Percentiles rank a stretch among this genome's conserved stretches.
phyloP scores from a whole-genome alignment of 768 basidiomycete species.

The Pleurotus sapidus region DNA sequence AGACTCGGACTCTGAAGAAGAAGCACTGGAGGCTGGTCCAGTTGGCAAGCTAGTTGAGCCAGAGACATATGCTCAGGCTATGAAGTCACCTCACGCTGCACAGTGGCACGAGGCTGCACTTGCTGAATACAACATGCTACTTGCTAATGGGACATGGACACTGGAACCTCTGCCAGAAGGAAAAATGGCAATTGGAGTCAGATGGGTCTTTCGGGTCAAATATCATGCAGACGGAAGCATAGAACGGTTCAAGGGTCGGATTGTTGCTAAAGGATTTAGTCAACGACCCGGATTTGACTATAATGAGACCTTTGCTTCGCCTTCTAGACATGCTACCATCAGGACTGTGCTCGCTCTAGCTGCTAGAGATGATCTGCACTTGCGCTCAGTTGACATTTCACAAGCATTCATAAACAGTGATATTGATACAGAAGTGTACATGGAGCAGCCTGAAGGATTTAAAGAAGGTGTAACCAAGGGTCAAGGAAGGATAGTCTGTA shows the following conservation, averaged over 20 bases:
- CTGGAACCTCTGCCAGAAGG: conserved; percentile 8
- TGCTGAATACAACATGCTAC: no score
- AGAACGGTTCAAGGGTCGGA: no score
- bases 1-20: conserved; percentile 21
- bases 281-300: conserved; percentile 38
- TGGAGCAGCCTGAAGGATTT: conserved; percentile 11
- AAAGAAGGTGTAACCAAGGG: no score
- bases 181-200: no score
- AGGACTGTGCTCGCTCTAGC: conserved; percentile 27
- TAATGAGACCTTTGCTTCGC: conserved; percentile 30
- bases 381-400: conserved; percentile 30
- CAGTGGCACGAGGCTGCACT: no score
- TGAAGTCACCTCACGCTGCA: no score
- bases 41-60: no score
- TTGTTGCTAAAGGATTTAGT: conserved; percentile 23
- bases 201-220: no score
- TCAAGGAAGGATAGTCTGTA: no score
- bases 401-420: conserved; percentile 29
- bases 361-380: conserved; percentile 22
- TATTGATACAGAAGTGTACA: conserved; percentile 28
- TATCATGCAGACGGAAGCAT: no score
- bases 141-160: conserved; percentile 24
- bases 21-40: no score
- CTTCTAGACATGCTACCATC: conserved; percentile 17
- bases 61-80: no score